A percentile compares a stretch with the other conserved stretches of the same genome.
Evolutionary conservation across 2,329 filamentous ascomycete species (phyloP).

Genomic region (Ophiognomonia clavigignenti-juglandacearum): DNA sequence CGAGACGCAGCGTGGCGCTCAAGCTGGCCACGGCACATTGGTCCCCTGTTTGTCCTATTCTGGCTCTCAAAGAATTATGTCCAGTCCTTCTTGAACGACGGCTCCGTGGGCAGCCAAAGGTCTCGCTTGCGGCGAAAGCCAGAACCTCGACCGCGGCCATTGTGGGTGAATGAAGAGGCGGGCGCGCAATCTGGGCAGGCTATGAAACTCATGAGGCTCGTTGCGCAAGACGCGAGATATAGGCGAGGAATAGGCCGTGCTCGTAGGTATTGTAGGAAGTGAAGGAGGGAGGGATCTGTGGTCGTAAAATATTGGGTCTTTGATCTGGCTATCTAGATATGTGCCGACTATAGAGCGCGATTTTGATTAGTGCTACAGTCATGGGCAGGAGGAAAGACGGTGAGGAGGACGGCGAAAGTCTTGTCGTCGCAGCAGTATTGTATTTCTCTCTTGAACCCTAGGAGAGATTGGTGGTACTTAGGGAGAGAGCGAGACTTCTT

Average conservation of each 20-base stretch:
- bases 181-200: constrained; percentile 32
- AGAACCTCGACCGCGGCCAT: constrained; percentile 51
- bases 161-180: constrained; percentile 36
- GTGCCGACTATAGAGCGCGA: too few relatives aligned
- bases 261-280: not conserved
- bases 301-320: too few relatives aligned
- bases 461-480: too few relatives aligned
- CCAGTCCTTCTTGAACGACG: constrained; percentile 26
- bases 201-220: constrained; percentile 43
- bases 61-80: constrained; percentile 31
- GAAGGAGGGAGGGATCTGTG: not conserved
- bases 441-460: too few relatives aligned
- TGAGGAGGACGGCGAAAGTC: not conserved
- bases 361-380: not conserved
- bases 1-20: constrained; percentile 30
- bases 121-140: constrained; percentile 33
- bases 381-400: not conserved
- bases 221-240: constrained; percentile 15
- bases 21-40: constrained; percentile 17
- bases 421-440: too few relatives aligned
- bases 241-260: too few relatives aligned
- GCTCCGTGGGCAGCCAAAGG: constrained; percentile 31
- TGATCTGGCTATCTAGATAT: too few relatives aligned
- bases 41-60: constrained; percentile 17
- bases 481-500: too few relatives aligned